Evolutionary conservation across 2,329 filamentous ascomycete species (phyloP), one percentile per base, ranked within the genome.

Genomic region (Ophiostoma sp.): DNA sequence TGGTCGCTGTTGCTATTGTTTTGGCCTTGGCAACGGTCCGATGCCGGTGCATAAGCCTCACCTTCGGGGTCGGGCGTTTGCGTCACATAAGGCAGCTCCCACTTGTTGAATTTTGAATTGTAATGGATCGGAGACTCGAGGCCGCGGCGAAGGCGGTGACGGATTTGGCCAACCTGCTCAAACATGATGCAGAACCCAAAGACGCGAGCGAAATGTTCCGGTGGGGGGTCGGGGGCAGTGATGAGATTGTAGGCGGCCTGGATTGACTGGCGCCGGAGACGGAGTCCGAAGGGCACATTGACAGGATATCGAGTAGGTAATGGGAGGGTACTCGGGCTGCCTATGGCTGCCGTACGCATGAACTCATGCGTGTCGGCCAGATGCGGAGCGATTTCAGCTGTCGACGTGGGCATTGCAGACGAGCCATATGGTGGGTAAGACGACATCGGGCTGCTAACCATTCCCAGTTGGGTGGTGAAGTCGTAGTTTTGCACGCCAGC

Each of bases 101-200:
- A 89, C 0, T 42, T 63, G 5, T 60, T 49, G 38, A 66, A 70
- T 49, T 44, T 45, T 14, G 16, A 38, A 7, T 27, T n/a, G 5
- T 45, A 6, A 5, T 87, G 82, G 42, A 87, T 82, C 67, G 90
- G 90, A 88, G 73, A 74, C 11, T 72, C 74, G 14, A 85, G 73
- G 4, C 75, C 73, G 11, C 72, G 71, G 16, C 69, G 75, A 14
- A 83, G 75, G 14, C 81, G 79, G 18, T 75, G 71, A 41, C 83
- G 70, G 67, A 87, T 85, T 49, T 76, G 73, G 4, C 84, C 82
- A 4, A 77, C 77, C 1, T 79, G 77, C 73, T 87, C 83, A 70
- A 88, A 88, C 40, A 87, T 82, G 18, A 89, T 78, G n/a, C 86
- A 87, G 68, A 92, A 89, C 47, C 86, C 88, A 75, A 93, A 93